Evolutionary conservation across 169 alveolate genomes (phyloP), one percentile per base, ranked within the genome.

Genomic region (Plasmodium blacklocki): DNA sequence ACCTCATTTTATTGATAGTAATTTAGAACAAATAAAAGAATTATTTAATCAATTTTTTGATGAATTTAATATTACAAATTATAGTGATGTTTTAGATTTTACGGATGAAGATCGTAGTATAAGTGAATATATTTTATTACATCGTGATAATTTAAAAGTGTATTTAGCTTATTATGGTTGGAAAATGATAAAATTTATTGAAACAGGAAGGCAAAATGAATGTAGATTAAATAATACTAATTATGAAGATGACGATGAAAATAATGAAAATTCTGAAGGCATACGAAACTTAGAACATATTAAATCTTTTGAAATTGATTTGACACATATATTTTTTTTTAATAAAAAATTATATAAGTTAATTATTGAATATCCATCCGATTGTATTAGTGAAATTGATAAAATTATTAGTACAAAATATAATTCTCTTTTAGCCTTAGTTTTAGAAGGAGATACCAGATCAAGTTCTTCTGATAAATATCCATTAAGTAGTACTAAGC

Each of bases 341-440:
- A 98, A 98, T 88, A 88, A 90, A 75, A 76, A 75, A 52, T 92
- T 98, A 47, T 97, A 97, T 90, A 89, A 94, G 76, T 95, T 97
- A 92, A 88, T 98, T 47, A 94, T 95, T 32, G 96, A 95, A 76
- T 98, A 95, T 91, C 99, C 99, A 14, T 96, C 99, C 19, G 99
- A 98, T 66, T 95, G 98, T 67, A 96, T 98, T 62, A 96, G 98
- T 50, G 96, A 97, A 71, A 96, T 98, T 88, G 99, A 98, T 91
- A 93, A 94, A 39, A 96, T 96, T 29, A 97, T 96, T 26, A 95
- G 95, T 58, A 94, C 92, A 39, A 92, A 96, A 32, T 96, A 93
- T 92, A 94, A 94, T 67, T 97, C 97, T 43, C 63, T 96, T 60
- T 73, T 92, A 6, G 74, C 86, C 11, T 92, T 76, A 60, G 92